phyloP scores from a whole-genome alignment of 1,284 basidiomycete genomes.

The Flammula alnicola region DNA sequence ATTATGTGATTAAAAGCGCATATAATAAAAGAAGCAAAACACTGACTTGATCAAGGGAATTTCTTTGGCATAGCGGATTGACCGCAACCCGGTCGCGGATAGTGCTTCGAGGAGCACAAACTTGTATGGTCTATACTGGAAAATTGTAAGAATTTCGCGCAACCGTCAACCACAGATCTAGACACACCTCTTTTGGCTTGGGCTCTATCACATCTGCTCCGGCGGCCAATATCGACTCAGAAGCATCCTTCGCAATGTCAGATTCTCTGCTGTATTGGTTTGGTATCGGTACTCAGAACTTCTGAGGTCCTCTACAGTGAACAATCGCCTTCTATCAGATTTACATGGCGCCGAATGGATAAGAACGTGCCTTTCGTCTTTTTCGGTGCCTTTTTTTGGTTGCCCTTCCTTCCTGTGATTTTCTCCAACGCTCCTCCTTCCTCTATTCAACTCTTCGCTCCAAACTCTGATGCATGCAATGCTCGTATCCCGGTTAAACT shows the following conservation, averaged over 20 bases:
- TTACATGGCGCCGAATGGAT: no score
- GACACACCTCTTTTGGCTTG: constrained; percentile 2
- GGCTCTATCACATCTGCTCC: not conserved
- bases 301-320: no score
- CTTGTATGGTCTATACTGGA: constrained; percentile 61
- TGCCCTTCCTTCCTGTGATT: constrained; percentile 33
- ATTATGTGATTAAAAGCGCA: constrained; percentile 1
- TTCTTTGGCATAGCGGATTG: constrained; percentile 98
- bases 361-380: constrained; percentile 10
- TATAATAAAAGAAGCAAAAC: not conserved
- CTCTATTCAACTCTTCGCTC: constrained; percentile 74
- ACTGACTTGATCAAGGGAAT: constrained; percentile 86
- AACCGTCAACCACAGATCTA: not conserved
- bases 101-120: constrained; percentile 93
- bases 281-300: not conserved
- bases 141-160: not conserved
- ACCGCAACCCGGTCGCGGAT: constrained; percentile 93
- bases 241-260: not conserved
- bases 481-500: constrained; percentile 96
- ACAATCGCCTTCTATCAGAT: no score
- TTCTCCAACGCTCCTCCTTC: constrained; percentile 67
- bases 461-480: constrained; percentile 89
- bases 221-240: not conserved
- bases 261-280: not conserved
- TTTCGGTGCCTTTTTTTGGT: constrained; percentile 34